Evolutionary conservation across 148 eudicot species (phyloP), one percentile per base, ranked within the genome.

Genomic region (Fallopia convolvulus): DNA sequence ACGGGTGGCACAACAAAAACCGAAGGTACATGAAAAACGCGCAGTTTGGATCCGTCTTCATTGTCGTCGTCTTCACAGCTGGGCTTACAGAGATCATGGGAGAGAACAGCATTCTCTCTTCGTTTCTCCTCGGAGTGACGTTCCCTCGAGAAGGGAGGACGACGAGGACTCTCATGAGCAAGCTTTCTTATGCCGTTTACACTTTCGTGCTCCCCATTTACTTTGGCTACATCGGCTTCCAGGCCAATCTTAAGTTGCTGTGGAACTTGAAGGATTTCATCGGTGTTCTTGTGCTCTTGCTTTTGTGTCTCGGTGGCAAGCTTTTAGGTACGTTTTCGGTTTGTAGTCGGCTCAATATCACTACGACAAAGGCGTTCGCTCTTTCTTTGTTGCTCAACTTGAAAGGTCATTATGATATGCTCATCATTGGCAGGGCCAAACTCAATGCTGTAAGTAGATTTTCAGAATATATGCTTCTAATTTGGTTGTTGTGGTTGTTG

Each of bases 61-160:
- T 90, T 6, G 78, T 90, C 4, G 77, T 95, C 18, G 78, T 89
- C 5, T 85, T 84, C 3, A 87, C 89, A 15, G 97, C 97, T 0
- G 90, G 90, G 77, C 75, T 83, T n/a, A 80, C 89, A 7, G 99
- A 95, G 76, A 83, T 76, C 23, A 81, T 91, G 85, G 97, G 97
- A 36, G 88, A 80, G 58, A 92, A 89, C 78, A 95, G 99, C 83
- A 83, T 95, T n/a, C 75, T 88, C 44, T 85, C 89, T 47, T 87
- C 90, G 15, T 90, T 95, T 63, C 46, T 91, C 41, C 83, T 95
- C 1, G 99, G 99, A 0, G 81, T 91, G 13, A 84, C 87, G 78
- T 92, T 95, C 53, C 99, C 99, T 2, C 83, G 92, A 60, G 84
- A 90, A 56, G 99, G 99, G 61, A 92, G 88, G 79, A 84, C 99